Evolutionary conservation across 768 basidiomycete species (phyloP).

Genomic region (Kondoa malvinella): DNA sequence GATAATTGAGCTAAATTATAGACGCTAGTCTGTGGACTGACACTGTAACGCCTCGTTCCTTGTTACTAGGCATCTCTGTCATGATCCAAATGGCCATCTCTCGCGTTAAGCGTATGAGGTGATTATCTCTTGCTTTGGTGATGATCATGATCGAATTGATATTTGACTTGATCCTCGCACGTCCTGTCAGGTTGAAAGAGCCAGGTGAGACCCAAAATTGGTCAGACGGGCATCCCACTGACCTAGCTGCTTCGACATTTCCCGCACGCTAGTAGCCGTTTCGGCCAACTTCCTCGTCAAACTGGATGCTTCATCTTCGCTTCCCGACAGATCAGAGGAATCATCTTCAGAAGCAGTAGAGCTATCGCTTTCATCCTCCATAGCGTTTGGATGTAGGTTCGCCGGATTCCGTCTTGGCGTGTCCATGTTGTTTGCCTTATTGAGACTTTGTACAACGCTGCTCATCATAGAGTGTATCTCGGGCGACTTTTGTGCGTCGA

Average conservation of each 20-base stretch:
- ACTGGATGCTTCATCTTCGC: background rate
- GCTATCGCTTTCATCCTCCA: background rate
- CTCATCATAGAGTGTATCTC: background rate
- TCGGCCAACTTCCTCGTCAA: constrained; percentile 88
- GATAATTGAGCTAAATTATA: background rate
- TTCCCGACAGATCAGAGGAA: no score
- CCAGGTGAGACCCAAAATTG: constrained; percentile 30
- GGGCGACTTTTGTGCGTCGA: background rate
- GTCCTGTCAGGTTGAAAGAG: no score
- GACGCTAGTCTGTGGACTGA: constrained; percentile 33
- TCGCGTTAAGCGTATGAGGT: constrained; percentile 83
- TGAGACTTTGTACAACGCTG: background rate
- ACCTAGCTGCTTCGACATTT: constrained; percentile 99
- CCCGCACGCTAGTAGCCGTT: constrained; percentile 88
- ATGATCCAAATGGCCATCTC: constrained; percentile 90
- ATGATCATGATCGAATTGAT: constrained; percentile 88
- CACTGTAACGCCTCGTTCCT: constrained; percentile 65
- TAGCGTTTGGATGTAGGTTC: background rate
- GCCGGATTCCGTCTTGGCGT: background rate
- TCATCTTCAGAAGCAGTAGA: background rate
- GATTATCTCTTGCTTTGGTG: constrained; percentile 93
- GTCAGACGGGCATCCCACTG: no score
- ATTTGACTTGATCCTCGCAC: constrained; percentile 74
- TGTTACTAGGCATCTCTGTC: constrained; percentile 53
- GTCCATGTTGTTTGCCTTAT: background rate